Evolutionary conservation across 2,329 filamentous ascomycete species (phyloP).

Genomic region (Aspergillus hortae): DNA sequence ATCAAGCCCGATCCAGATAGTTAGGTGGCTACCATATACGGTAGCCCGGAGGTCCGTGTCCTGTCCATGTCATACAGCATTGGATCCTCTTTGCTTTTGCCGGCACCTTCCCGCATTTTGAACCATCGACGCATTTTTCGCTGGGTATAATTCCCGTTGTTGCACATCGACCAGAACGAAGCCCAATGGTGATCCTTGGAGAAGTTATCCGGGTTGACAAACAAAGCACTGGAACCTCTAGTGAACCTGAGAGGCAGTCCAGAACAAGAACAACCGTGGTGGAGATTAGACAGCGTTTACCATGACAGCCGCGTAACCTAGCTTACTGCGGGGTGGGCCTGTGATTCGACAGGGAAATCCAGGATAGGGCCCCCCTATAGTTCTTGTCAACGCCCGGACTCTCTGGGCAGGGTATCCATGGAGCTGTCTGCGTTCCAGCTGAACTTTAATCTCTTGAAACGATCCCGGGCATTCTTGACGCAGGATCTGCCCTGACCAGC

Average conservation of each 20-base stretch:
- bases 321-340: not conserved
- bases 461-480: not conserved
- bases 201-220: not conserved
- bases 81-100: not conserved
- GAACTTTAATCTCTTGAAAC: constrained; percentile 6
- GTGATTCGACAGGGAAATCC: not conserved
- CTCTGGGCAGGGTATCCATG: not conserved
- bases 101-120: too few relatives aligned
- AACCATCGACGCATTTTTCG: not conserved
- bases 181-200: not conserved
- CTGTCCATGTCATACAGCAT: not conserved
- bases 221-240: not conserved
- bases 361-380: not conserved
- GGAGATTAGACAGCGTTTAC: too few relatives aligned
- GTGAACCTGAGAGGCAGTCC: too few relatives aligned
- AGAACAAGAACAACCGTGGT: too few relatives aligned
- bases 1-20: not conserved
- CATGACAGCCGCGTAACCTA: not conserved
- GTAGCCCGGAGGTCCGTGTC: not conserved
- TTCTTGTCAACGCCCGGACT: not conserved
- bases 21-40: not conserved
- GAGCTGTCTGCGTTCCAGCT: not conserved
- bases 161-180: not conserved
- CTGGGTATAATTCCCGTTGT: not conserved
- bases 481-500: constrained; percentile 3